Evolutionary conservation across 2,329 filamentous ascomycete species (phyloP), one percentile per base, ranked within the genome.

Genomic region (Rhytidhysteron rufulum): DNA sequence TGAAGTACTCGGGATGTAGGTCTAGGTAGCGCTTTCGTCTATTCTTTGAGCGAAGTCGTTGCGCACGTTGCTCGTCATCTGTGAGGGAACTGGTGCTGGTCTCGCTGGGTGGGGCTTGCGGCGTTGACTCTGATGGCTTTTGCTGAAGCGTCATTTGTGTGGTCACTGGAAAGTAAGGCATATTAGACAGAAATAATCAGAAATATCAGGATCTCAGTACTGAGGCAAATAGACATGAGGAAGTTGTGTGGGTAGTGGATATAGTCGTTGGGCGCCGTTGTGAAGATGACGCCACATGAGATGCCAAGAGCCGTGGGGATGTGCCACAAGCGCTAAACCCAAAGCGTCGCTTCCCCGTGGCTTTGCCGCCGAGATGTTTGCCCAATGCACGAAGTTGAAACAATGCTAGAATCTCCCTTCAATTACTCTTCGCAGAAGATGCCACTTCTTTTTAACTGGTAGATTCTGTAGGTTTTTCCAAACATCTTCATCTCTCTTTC

Each of bases 21-120:
- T 83, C 78, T 18, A 95, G 74, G 58, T 88, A 94, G 54, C 83
- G 81, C 50, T 86, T 83, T 11, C 88, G 79, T 37, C 88, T 77
- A 65, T 94, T 94, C 66, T 86, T 88, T 19, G 79, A 68, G 24
- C 73, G 70, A 36, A 88, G 76, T 34, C 70, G 70, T 47, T 51
- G 35, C 33, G 42, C 41, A 37, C 51, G 59, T 34, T 54, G 47
- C 15, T 54, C 47, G 15, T 30, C 30, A 16, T 51, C 53, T 31
- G 45, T 41, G 7, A 49, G 46, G 13, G 44, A 50, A 25, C 46
- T 34, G 15, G 34, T 43, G 16, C 39, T 38, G 33, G 5, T 34
- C 15, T 15, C 24, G 33, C 21, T 35, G 16, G 13, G 33, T 9
- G 33, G 5, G 21, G 24, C 7, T 18, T 15, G 16, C 24, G 7